Base-by-base conservation (phyloP, 768 basidiomycete genomes). In the Mycena crocata region DNA sequence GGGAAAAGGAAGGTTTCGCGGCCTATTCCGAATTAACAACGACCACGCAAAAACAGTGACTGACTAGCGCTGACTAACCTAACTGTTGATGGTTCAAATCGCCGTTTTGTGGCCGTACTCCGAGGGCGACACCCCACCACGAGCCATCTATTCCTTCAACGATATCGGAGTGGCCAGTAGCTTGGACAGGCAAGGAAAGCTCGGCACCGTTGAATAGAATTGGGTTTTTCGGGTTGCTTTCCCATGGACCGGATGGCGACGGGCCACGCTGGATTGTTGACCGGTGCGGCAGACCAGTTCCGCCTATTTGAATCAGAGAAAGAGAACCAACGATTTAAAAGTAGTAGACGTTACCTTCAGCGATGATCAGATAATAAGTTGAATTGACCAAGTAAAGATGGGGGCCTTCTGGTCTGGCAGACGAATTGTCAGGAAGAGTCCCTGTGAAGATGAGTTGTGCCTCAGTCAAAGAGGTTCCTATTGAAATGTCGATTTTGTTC, bases 101-200 rank as follows among this genome's bases (percentile, higher is more conserved):
- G 2, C 62, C 57, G 12, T 60, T 67, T 58, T 83, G 81, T 0
- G 82, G 80, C 24, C 81, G 76, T 8, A 80, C 79, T 4, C 80
- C 82, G n/a, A 83, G 62, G 0, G 80, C 79, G 21, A 80, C 80
- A 26, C 81, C 80, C 79, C 79, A 83, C 82, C 81, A 82, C 17
- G 65, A 71, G 31, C 80, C 81, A 64, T 80, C 77, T 2, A 65
- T 55, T 1, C 69, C 80, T 67, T 82, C 65, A 17, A 81, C 75
- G 24, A 82, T 70, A 57, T 82, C 81, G 21, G 80, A 72, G 57
- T 82, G 82, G 6, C 79, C 80, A 0, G 81, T 82, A 59, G 76
- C 74, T 54, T 82, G 81, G 5, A 82, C 81, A n/a, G 76, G 67
- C 40, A 77, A 69, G 17, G 73, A 70, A 23, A 78, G 58, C 59